These are phyloP conservation scores for Biscogniauxia sp. DNA, from an alignment of 2,329 filamentous ascomycete species.

Conservation along the genomic window DNA sequence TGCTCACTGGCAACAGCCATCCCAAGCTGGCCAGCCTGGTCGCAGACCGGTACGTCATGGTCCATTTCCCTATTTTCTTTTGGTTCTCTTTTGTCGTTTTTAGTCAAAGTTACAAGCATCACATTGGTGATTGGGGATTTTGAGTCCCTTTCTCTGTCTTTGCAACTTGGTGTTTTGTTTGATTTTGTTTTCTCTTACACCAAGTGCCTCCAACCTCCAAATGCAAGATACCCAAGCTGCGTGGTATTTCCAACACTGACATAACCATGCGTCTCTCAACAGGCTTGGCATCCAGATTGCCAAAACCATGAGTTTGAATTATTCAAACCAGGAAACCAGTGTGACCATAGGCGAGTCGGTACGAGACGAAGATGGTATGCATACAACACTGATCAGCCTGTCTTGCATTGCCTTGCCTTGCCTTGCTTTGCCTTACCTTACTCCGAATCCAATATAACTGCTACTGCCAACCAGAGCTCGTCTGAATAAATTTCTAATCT, in stretches of 20 bases:
- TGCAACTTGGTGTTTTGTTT: too few species aligned
- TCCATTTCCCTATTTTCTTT: slow-evolving; percentile 7
- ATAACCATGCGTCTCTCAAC: slow-evolving; percentile 15
- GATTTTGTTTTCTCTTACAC: neutral
- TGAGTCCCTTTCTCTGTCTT: neutral
- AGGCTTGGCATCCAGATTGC: slow-evolving; percentile 76
- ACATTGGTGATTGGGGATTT: neutral
- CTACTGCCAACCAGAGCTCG: slow-evolving; percentile 60
- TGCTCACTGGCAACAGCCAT: slow-evolving; percentile 41
- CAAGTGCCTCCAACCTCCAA: slow-evolving; percentile 1
- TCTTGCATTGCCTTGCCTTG: neutral
- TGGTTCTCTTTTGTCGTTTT: neutral
- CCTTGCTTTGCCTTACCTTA: too few species aligned
- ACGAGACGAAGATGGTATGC: slow-evolving; percentile 79
- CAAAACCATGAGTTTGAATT: slow-evolving; percentile 77
- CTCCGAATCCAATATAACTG: neutral
- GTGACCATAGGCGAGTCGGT: slow-evolving; percentile 96
- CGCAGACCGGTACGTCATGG: slow-evolving; percentile 35
- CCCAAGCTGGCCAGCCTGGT: slow-evolving; percentile 37
- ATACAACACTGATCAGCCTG: neutral
- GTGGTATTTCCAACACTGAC: slow-evolving; percentile 9
- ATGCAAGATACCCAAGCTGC: slow-evolving; percentile 7
- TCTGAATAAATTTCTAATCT: slow-evolving; percentile 27
- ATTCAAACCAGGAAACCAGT: slow-evolving; percentile 83
- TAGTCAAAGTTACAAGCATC: too few species aligned